phyloP scores from a whole-genome alignment of 1,284 basidiomycete genomes.

The Cutaneotrichosporon sp. region DNA sequence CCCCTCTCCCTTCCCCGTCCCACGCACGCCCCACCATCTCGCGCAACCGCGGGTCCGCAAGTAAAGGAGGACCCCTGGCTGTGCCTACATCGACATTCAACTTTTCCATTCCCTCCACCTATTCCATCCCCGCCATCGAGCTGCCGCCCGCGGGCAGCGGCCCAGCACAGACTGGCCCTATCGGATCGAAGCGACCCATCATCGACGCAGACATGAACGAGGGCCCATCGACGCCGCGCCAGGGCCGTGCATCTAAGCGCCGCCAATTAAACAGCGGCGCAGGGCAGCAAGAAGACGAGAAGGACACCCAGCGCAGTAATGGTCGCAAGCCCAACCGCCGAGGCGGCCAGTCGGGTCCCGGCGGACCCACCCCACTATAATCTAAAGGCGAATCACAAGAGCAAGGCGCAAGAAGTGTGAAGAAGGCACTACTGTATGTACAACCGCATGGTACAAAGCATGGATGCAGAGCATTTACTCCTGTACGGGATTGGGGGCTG shows the following conservation, averaged over 20 bases:
- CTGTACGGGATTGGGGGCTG: background rate
- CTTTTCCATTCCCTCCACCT: conserved; percentile 12
- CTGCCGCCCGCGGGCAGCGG: conserved; percentile 2
- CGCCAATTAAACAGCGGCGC: conserved; percentile 2
- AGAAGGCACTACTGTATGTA: conserved; percentile 10
- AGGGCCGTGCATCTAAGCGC: conserved; percentile 12
- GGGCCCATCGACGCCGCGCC: conserved; percentile 9
- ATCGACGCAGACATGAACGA: conserved; percentile 17
- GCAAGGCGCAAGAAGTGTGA: background rate
- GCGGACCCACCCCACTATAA: background rate
- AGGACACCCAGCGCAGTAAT: background rate
- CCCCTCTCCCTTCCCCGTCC: conserved; percentile 6
- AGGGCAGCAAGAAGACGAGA: background rate
- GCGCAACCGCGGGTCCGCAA: background rate
- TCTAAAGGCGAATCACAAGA: background rate
- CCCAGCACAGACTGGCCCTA: conserved; percentile 11
- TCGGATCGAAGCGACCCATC: conserved; percentile 17
- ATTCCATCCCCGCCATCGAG: conserved; percentile 4
- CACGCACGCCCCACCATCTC: background rate
- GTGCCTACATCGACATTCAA: conserved; percentile 14
- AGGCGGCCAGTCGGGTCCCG: background rate
- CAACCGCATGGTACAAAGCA: conserved; percentile 9
- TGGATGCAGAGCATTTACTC: background rate
- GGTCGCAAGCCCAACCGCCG: background rate
- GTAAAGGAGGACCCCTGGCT: background rate